A percentile compares a stretch with the other conserved stretches of the same genome.
Evolutionary conservation across 2,329 filamentous ascomycete genomes (phyloP).

Genomic region (Ilyonectria robusta): DNA sequence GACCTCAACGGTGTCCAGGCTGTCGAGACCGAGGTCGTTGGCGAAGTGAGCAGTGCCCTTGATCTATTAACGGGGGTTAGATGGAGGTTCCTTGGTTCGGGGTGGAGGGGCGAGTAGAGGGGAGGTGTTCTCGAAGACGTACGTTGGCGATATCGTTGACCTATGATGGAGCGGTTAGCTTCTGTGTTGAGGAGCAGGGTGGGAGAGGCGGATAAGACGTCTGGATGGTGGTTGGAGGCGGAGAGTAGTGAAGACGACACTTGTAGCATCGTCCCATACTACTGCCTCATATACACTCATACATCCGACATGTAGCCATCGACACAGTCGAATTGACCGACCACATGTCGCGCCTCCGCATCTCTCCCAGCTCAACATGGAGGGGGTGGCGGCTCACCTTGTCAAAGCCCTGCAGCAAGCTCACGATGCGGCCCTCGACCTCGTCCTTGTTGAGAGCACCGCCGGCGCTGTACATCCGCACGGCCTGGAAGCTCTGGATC

Average conservation of each 20-base stretch:
- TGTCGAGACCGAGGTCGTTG: slow-evolving; percentile 97
- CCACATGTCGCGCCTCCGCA: slow-evolving; percentile 1
- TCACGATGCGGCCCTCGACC: slow-evolving; percentile 92
- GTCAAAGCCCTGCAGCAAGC: slow-evolving; percentile 95
- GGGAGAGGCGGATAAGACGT: slow-evolving; percentile 3
- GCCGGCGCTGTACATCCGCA: slow-evolving; percentile 89
- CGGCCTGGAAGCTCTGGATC: slow-evolving; percentile 75
- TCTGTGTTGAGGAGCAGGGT: slow-evolving; percentile 25
- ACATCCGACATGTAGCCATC: neutral
- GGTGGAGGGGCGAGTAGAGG: slow-evolving; percentile 29
- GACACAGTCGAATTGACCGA: slow-evolving; percentile 23
- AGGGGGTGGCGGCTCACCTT: slow-evolving; percentile 68
- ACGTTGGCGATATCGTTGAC: slow-evolving; percentile 78
- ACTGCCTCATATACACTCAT: neutral
- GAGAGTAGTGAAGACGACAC: neutral
- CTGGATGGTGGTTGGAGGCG: slow-evolving; percentile 1
- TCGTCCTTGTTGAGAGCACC: slow-evolving; percentile 85
- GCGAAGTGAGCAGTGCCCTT: slow-evolving; percentile 89
- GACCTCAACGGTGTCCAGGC: slow-evolving; percentile 98
- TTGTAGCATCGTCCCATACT: neutral
- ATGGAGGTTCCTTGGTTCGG: slow-evolving; percentile 21
- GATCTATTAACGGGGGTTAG: slow-evolving; percentile 71
- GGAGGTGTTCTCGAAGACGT: slow-evolving; percentile 50
- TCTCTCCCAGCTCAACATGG: neutral
- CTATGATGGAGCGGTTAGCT: slow-evolving; percentile 60